Percentiles rank a stretch among this genome's conserved stretches.
Evolutionary conservation across 2,329 filamentous ascomycete species (phyloP).

Genomic region (Colletotrichum sp.): DNA sequence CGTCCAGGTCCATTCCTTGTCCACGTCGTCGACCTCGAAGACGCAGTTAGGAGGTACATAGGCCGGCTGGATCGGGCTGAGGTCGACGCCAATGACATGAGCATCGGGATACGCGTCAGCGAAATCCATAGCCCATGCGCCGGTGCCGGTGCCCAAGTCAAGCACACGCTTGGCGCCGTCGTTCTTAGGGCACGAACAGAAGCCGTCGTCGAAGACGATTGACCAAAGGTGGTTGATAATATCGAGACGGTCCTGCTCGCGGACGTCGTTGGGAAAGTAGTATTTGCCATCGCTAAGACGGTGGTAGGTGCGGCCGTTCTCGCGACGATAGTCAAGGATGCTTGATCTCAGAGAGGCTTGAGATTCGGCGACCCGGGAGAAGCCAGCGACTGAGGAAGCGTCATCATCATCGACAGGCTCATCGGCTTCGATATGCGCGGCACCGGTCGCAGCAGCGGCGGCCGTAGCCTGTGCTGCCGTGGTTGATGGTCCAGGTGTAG

Average conservation of each 20-base stretch:
- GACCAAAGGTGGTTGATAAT: slow-evolving; percentile 38
- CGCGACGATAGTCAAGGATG: not conserved
- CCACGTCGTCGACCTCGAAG: slow-evolving; percentile 35
- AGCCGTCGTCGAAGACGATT: slow-evolving; percentile 33
- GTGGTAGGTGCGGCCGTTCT: slow-evolving; percentile 7
- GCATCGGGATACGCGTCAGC: not conserved
- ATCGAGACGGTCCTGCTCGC: slow-evolving; percentile 22
- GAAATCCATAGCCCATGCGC: slow-evolving; percentile 5
- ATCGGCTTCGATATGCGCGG: fast-evolving
- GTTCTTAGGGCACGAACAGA: slow-evolving; percentile 28
- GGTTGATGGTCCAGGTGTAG: no score
- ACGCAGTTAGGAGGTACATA: slow-evolving; percentile 31
- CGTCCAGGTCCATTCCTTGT: slow-evolving; percentile 26
- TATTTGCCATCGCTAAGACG: slow-evolving; percentile 27
- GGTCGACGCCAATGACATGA: slow-evolving; percentile 31
- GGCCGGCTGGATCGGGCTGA: slow-evolving; percentile 37
- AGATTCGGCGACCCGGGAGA: fast-evolving
- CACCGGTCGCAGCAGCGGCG: fast-evolving
- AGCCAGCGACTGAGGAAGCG: not conserved
- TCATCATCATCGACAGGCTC: fast-evolving
- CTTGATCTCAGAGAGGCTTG: not conserved
- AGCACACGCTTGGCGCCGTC: slow-evolving; percentile 24
- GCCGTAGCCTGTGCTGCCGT: not conserved
- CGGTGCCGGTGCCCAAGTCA: not conserved
- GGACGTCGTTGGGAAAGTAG: slow-evolving; percentile 26